A percentile compares a stretch with the other conserved stretches of the same genome.
These are phyloP conservation scores for Striga hermonthica DNA, from an alignment of 305 asterid species.

Conservation along the genomic window DNA sequence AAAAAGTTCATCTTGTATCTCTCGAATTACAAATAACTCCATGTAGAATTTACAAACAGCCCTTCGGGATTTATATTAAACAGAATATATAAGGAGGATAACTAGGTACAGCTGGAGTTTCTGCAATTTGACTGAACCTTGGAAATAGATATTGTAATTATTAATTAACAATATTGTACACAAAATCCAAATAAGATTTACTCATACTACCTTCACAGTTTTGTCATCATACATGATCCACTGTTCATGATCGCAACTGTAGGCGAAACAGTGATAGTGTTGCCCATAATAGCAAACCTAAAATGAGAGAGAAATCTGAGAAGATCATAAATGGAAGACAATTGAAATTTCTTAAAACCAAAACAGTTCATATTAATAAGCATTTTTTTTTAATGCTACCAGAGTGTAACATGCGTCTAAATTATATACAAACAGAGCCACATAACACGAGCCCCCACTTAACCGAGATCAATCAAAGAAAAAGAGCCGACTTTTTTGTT, in stretches of 20 bases:
- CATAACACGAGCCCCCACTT: too few species aligned
- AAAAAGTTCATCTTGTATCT: neutral
- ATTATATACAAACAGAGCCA: neutral
- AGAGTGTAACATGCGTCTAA: neutral
- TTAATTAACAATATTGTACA: neutral
- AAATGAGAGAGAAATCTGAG: neutral
- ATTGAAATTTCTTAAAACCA: neutral
- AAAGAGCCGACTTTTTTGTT: too few species aligned
- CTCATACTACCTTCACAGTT: conserved; percentile 70
- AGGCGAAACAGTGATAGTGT: conserved; percentile 95
- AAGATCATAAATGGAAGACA: neutral
- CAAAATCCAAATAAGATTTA: conserved; percentile 14
- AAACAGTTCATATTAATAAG: neutral
- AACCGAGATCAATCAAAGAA: too few species aligned
- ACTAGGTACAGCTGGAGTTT: neutral
- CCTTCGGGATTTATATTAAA: neutral
- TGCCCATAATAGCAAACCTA: conserved; percentile 91
- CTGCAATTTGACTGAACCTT: neutral
- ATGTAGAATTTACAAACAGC: neutral
- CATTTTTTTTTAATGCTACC: neutral
- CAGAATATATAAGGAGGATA: neutral
- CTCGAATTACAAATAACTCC: neutral
- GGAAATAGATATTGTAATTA: too few species aligned
- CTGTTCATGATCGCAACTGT: conserved; percentile 63
- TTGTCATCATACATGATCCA: conserved; percentile 98